Evolutionary conservation across 331 rosid genomes (phyloP).

Genomic region (Quercus tomentella): DNA sequence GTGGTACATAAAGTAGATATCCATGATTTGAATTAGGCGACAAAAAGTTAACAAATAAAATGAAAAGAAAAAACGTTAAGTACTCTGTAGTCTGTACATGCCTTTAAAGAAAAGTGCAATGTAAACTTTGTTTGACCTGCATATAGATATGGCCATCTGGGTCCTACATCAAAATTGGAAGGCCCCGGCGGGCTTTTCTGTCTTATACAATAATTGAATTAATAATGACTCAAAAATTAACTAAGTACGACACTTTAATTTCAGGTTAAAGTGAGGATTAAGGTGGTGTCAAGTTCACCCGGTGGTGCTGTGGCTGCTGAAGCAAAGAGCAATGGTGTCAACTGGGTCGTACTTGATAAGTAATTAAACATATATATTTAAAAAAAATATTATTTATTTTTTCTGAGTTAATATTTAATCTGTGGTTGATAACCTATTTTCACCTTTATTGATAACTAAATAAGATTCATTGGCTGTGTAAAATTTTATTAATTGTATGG

Average conservation of each 20-base stretch:
- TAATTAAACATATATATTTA: constrained; percentile 49
- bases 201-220: too few species aligned
- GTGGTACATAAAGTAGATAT: too few species aligned
- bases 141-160: too few species aligned
- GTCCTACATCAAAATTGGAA: too few species aligned
- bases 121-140: too few species aligned
- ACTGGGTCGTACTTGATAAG: constrained; percentile 99
- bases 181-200: too few species aligned
- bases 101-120: too few species aligned
- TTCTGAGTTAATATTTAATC: constrained; percentile 41
- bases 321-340: constrained; percentile 79
- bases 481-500: too few species aligned
- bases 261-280: constrained; percentile 88
- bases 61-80: too few species aligned
- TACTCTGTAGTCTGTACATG: too few species aligned
- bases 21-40: too few species aligned
- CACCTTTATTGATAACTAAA: not conserved
- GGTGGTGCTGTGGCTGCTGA: constrained; percentile 86
- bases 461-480: not conserved
- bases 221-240: not conserved
- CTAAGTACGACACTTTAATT: constrained; percentile 19
- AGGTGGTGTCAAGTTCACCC: constrained; percentile 75
- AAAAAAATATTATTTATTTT: constrained; percentile 59
- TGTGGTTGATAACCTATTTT: constrained; percentile 16
- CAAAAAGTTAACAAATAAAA: too few species aligned